Evolutionary conservation across 2,329 filamentous ascomycete species (phyloP), one percentile per base, ranked within the genome.

Genomic region (Paradendryphiella salina): DNA sequence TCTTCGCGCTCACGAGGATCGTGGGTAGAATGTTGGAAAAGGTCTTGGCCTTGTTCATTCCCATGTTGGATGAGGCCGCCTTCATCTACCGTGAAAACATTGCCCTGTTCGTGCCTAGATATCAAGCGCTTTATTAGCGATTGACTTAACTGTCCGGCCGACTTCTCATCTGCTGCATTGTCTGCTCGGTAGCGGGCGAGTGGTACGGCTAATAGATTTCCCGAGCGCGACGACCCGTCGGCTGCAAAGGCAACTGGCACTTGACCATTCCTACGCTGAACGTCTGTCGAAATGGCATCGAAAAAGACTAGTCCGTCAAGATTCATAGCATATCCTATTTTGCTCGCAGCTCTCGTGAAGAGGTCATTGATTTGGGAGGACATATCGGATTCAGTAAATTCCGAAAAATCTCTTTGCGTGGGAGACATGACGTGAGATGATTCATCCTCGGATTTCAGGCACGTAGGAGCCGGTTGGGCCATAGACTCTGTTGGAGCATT

Each of bases 81-180:
- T 32, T 54, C 54, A 26, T 54, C 54, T 17, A 47, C 35, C 3
- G 38, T 38, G 14, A 56, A 56, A 20, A 56, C 37, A 42, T 54
- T 46, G 8, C 54, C 54, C 18, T 39, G 50, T 21, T 46, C 32
- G 21, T 56, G 54, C n/a, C 15, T 26, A 23, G 44, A 33, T 15
- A 41, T 56, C 21, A 56, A 40, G 32, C 53, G 53, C 34, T 34
- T 35, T 14, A 56, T 52, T 5, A 52, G 31, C 13, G 53, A 52
- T 33, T 56, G 53, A 9, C 40, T 21, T 8, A 38, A 17, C 17
- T 26, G 37, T 21, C 34, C 15, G 18, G 18, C 13, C 32, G 37
- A 13, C 13, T 47, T 37, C 20, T 35, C 18, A 17, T 11, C 28
- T 3, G 18, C 32, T n/a, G 23, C 21, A 8, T 29, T n/a, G 11